Evolutionary conservation across 306 rosid genomes (phyloP).

Genomic region (Sphenostylis stenocarpa): DNA sequence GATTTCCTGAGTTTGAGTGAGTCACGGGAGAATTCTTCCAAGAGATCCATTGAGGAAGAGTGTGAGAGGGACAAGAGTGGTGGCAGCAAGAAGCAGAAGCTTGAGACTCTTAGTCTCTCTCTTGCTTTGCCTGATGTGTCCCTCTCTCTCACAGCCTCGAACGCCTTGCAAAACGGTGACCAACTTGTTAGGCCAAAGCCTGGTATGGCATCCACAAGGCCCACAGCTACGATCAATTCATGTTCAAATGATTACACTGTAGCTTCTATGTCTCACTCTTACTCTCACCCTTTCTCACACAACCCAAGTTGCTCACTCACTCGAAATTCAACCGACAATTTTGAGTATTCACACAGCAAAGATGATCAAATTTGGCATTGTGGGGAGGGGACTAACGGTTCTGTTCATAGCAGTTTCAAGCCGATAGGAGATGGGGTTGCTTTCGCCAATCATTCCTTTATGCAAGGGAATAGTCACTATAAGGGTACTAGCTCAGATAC

Average conservation of each 20-base stretch:
- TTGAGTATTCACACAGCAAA: conserved; percentile 61
- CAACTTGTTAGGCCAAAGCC: conserved; percentile 47
- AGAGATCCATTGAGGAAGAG: conserved; percentile 64
- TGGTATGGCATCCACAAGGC: conserved; percentile 48
- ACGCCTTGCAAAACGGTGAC: conserved; percentile 62
- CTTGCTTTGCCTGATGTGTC: conserved; percentile 78
- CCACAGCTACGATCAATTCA: conserved; percentile 44
- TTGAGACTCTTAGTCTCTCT: conserved; percentile 78
- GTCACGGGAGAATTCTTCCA: conserved; percentile 46
- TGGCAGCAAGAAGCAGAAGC: conserved; percentile 61
- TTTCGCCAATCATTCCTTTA: conserved; percentile 55
- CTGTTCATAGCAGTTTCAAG: conserved; percentile 88
- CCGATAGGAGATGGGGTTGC: conserved; percentile 77
- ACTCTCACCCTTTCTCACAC: conserved; percentile 69
- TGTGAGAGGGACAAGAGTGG: conserved; percentile 42
- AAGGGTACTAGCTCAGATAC: conserved; percentile 61
- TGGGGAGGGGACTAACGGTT: conserved; percentile 91
- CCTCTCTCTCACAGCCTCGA: conserved; percentile 74
- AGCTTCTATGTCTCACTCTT: conserved; percentile 70
- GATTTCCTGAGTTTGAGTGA: conserved; percentile 72
- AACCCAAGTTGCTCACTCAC: conserved; percentile 84
- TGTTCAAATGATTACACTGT: conserved; percentile 73
- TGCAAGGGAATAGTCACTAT: conserved; percentile 60
- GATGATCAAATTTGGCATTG: conserved; percentile 80
- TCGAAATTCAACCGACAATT: conserved; percentile 71